Base-by-base conservation (phyloP, 805 yeast genomes). In the Schizosaccharomyces octosporus region DNA sequence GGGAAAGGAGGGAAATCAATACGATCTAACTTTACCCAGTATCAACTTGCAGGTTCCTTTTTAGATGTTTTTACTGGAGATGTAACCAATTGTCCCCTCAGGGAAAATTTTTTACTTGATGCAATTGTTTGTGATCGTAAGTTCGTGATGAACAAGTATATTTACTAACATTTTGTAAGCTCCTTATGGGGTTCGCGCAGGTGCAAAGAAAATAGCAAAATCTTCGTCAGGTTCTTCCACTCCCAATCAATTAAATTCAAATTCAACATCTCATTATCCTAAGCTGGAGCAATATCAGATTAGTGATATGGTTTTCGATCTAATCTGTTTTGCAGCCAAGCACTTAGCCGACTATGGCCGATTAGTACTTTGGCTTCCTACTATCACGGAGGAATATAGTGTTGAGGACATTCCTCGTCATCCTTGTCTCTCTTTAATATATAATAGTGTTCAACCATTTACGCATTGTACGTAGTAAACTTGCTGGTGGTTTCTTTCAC, bases 181-280 rank as follows among this genome's bases (percentile, higher is more conserved):
- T 1, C 98, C 98, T 0, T 93, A 93, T 70, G 98, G 98, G 13
- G 94, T 93, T 2, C 77, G 98, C 66, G 98, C 93, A 71, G 95
- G 97, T 3, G 78, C 93, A 61, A 88, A 87, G 69, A 95, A 88
- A 0, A 80, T 95, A 62, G 98, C 98, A 4, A 85, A 94, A 4
- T 41, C 19, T 36, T 36, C 31, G 31, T 42, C 21, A 27, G 36
- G 57, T 4, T 7, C 41, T 36, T 36, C 51, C 51, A 15, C 51
- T 2, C 60, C 19, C 36, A 36, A 31, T 36, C 41, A 94, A 4
- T 41, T 7, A n/a, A 17, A 13, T 57, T 42, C 21, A 6, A n/a
- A 6, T 19, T 36, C 41, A 36, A 39, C 19, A 57, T 5, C 27
- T 68, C 93, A 86, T 70, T 82, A 90, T 59, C 95, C 90, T 32